Percentiles rank a stretch among this genome's conserved stretches.
phyloP scores from a whole-genome alignment of 2,329 filamentous ascomycete genomes.

The Chrysosporium queenslandicum region DNA sequence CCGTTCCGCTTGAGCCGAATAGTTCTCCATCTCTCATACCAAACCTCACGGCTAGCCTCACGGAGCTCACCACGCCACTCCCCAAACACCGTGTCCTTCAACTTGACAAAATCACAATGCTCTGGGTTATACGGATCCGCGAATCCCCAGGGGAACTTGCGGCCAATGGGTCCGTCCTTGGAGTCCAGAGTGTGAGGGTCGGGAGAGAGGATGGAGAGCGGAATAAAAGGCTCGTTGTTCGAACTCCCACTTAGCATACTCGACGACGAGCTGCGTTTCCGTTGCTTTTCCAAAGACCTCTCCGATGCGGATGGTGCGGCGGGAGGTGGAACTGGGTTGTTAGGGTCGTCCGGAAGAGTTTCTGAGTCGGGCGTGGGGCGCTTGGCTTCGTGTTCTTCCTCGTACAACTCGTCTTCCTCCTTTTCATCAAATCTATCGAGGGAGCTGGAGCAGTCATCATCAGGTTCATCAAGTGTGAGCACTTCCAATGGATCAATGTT shows the following conservation, averaged over 20 bases:
- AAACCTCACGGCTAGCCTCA: constrained; percentile 79
- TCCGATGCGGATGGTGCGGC: not conserved
- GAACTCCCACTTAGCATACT: constrained; percentile 28
- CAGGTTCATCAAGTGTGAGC: constrained; percentile 69
- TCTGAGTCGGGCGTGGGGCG: constrained; percentile 24
- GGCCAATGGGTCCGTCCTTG: constrained; percentile 51
- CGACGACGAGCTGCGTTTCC: constrained; percentile 12
- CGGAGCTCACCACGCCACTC: constrained; percentile 90
- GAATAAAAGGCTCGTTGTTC: constrained; percentile 53
- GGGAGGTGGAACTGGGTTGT: constrained; percentile 8
- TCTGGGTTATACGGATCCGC: constrained; percentile 83
- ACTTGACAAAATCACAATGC: constrained; percentile 85
- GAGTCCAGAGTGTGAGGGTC: constrained; percentile 64
- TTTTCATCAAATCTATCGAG: constrained; percentile 40
- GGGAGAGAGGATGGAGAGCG: constrained; percentile 86
- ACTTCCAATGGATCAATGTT: constrained; percentile 82
- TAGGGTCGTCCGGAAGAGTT: constrained; percentile 4
- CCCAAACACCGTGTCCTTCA: constrained; percentile 84
- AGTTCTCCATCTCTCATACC: constrained; percentile 93
- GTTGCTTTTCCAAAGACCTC: constrained; percentile 5
- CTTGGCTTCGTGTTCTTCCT: constrained; percentile 25
- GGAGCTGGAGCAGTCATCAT: constrained; percentile 43
- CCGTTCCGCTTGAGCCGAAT: constrained; percentile 30
- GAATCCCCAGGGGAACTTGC: constrained; percentile 93
- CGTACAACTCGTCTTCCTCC: constrained; percentile 35